Percentiles rank a stretch among this genome's conserved stretches.
Conservation (phyloP, 805 yeast species). For the Torulaspora gathmanii region DNA sequence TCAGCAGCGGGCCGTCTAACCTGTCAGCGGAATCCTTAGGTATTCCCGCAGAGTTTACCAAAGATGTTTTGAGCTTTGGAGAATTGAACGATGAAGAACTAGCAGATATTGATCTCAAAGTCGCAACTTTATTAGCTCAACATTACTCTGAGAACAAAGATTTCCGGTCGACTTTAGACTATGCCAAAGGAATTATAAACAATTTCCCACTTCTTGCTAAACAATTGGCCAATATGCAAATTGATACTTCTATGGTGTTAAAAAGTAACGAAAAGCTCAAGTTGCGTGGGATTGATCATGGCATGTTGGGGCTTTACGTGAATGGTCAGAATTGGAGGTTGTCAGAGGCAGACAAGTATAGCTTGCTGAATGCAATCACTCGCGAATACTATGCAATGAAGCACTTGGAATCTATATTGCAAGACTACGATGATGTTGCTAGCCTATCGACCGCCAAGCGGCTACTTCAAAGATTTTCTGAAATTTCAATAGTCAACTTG, state of each 20-base stretch:
- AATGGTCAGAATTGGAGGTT: slow-evolving; percentile 33
- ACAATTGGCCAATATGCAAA: slow-evolving; percentile 12
- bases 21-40: slow-evolving; percentile 6
- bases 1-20: slow-evolving; percentile 32
- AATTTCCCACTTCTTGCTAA: slow-evolving; percentile 38
- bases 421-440: slow-evolving; percentile 29
- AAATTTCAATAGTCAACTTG: slow-evolving; percentile 22
- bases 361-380: slow-evolving; percentile 21
- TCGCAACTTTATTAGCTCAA: slow-evolving; percentile 50
- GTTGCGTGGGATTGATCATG: slow-evolving; percentile 30
- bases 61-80: slow-evolving; percentile 34
- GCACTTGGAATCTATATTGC: slow-evolving; percentile 12
- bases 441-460: slow-evolving; percentile 13
- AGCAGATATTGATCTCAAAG: slow-evolving; percentile 55
- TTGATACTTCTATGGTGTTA: slow-evolving; percentile 10
- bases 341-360: slow-evolving; percentile 21
- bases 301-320: slow-evolving; percentile 31
- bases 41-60: slow-evolving; percentile 30
- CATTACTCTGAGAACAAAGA: slow-evolving; percentile 33
- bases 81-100: slow-evolving; percentile 26
- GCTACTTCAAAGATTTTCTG: slow-evolving; percentile 22
- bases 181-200: slow-evolving; percentile 38
- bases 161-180: slow-evolving; percentile 35
- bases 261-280: slow-evolving; percentile 16
- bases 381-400: slow-evolving; percentile 20